Base-by-base conservation (phyloP, 768 basidiomycete genomes). In the Serendipita sp. region DNA sequence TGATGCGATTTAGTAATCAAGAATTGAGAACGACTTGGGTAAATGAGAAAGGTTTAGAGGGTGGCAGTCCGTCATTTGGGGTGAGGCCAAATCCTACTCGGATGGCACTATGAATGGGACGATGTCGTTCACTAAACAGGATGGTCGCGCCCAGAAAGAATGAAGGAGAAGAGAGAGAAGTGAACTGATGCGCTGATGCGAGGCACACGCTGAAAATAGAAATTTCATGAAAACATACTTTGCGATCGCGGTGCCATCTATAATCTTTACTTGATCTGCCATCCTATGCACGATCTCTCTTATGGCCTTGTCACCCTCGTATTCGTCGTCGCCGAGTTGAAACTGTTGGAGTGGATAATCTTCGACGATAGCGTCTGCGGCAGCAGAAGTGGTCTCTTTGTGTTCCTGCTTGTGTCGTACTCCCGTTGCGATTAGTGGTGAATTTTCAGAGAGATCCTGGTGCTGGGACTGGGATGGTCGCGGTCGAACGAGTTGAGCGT, bases 231-330 rank as follows among this genome's bases (percentile, higher is more conserved):
- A 61, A 42, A 75, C 77, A 62, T 68, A 93, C 93, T 89, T 92
- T 71, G 94, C 89, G 66, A 93, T 74, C 50, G 79, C 81, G 50
- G 80, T 87, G 17, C 94, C 94, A 67, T 96, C 90, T 71, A 97
- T 91, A 69, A 88, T 69, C 64, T 78, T 77, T 5, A 81, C 77
- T 28, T 61, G 26, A 17, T 61, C 60, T 9, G 34, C 38, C 62
- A 62, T 62, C 43, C 30, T 30, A n/a, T 48, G 45, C 45, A 48
- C 45, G n/a, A 48, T 28, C 17, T 48, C 26, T 48, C 26, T 28
- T 20, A 48, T 28, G n/a, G 26, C n/a, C n/a, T 28, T 20, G n/a
- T 48, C 45, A 9, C 45, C 45, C 45, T 48, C 45, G 45, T 48
- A 48, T 28, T 20, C 45, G 45, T 48, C 45, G 7, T 48, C 45